Percentiles rank a stretch among this genome's conserved stretches.
Evolutionary conservation across 805 yeast species (phyloP).

Genomic region (Maudiozyma barnettii): DNA sequence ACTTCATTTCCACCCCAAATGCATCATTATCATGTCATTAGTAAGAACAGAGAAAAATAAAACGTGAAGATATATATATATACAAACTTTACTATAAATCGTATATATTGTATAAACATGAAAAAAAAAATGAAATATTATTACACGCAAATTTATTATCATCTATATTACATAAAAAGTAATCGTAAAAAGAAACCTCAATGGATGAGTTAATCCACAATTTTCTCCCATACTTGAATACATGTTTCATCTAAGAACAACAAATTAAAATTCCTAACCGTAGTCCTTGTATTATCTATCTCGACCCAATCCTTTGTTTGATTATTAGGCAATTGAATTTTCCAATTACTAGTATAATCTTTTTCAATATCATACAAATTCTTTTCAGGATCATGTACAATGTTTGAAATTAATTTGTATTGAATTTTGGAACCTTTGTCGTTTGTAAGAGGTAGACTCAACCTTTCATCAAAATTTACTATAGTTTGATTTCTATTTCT

Average conservation of each 20-base stretch:
- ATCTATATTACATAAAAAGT: too few relatives aligned
- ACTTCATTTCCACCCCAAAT: too few relatives aligned
- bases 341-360: conserved; percentile 35
- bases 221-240: conserved; percentile 56
- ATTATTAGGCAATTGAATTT: conserved; percentile 38
- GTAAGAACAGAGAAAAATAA: conserved; percentile 30
- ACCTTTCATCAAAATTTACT: conserved; percentile 43
- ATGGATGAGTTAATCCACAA: too few relatives aligned
- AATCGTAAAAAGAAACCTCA: too few relatives aligned
- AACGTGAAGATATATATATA: conserved; percentile 34
- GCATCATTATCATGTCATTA: too few relatives aligned
- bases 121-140: not conserved
- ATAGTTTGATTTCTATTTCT: conserved; percentile 49
- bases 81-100: too few relatives aligned
- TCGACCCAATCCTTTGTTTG: conserved; percentile 45
- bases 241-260: conserved; percentile 53
- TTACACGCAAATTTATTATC: not conserved
- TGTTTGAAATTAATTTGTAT: conserved; percentile 42
- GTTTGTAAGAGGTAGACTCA: conserved; percentile 18
- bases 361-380: conserved; percentile 13
- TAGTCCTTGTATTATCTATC: conserved; percentile 43
- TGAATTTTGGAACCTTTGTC: conserved; percentile 5
- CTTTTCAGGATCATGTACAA: conserved; percentile 31
- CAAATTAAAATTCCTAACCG: conserved; percentile 43
- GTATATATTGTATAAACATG: not conserved